Conservation (phyloP, 2,329 filamentous ascomycete genomes). For the Trichoderma sp. region DNA sequence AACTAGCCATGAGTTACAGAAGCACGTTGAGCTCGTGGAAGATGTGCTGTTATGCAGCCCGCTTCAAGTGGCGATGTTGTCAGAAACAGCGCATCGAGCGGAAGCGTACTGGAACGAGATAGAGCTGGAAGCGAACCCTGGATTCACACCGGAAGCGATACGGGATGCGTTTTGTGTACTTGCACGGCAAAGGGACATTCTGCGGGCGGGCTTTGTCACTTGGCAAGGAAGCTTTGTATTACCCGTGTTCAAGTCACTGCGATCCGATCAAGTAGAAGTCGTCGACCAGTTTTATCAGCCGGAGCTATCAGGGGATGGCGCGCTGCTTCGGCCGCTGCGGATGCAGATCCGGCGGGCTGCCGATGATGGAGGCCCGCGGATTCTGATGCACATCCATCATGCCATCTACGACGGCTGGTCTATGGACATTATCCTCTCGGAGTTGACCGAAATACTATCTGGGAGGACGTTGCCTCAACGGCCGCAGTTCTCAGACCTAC, state of each 20-base stretch:
- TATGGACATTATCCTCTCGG: constrained; percentile 70
- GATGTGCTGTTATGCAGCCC: constrained; percentile 66
- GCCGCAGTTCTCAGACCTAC: constrained; percentile 64
- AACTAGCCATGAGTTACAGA: constrained; percentile 29
- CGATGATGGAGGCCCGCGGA: constrained; percentile 34
- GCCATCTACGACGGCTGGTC: constrained; percentile 94
- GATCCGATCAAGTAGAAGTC: constrained; percentile 47
- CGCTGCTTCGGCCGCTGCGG: constrained; percentile 59
- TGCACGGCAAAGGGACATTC: constrained; percentile 60
- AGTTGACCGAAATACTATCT: constrained; percentile 59
- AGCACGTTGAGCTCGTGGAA: constrained; percentile 39
- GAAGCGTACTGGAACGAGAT: constrained; percentile 78
- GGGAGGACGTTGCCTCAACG: constrained; percentile 41
- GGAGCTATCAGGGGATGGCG: constrained; percentile 44
- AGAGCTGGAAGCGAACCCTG: constrained; percentile 58
- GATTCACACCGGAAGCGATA: constrained; percentile 45
- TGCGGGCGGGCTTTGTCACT: constrained; percentile 74
- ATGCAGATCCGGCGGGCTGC: constrained; percentile 54
- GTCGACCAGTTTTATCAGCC: constrained; percentile 44
- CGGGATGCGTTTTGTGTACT: constrained; percentile 53
- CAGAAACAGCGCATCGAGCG: constrained; percentile 65
- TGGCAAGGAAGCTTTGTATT: constrained; percentile 43
- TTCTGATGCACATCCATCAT: constrained; percentile 71
- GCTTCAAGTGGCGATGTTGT: constrained; percentile 78
- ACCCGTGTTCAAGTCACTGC: constrained; percentile 62